Evolutionary conservation across 2,329 filamentous ascomycete genomes (phyloP).

Genomic region (Ceratocystis destructans): DNA sequence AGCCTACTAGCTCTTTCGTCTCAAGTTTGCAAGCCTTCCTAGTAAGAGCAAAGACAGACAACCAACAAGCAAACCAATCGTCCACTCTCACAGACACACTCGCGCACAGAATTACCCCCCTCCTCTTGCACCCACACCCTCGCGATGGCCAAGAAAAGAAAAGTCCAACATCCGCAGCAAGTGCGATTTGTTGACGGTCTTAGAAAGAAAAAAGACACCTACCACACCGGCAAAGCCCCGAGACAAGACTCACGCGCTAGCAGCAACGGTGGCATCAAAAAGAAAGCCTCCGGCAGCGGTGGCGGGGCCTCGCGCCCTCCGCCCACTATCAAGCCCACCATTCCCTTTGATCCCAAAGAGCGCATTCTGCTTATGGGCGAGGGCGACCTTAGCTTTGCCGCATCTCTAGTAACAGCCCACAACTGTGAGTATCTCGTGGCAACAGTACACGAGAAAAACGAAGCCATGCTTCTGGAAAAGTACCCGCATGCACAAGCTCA

Average conservation of each 20-base stretch:
- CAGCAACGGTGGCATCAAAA: slow-evolving; percentile 17
- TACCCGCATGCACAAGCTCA: slow-evolving; percentile 57
- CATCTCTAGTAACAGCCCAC: slow-evolving; percentile 51
- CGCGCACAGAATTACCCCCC: neutral
- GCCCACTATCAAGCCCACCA: slow-evolving; percentile 27
- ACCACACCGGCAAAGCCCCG: slow-evolving; percentile 8
- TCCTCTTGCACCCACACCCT: neutral
- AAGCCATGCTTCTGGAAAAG: slow-evolving; percentile 49
- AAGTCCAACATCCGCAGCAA: slow-evolving; percentile 25
- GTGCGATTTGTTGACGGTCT: slow-evolving; percentile 14
- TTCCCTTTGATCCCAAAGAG: slow-evolving; percentile 55
- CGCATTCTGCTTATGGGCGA: slow-evolving; percentile 66
- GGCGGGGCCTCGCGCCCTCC: slow-evolving; percentile 13
- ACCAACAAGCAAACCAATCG: neutral
- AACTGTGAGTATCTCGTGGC: slow-evolving; percentile 52
- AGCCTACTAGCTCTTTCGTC: neutral
- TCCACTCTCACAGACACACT: neutral
- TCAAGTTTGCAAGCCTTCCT: neutral
- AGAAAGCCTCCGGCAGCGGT: slow-evolving; percentile 20
- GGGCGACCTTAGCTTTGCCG: slow-evolving; percentile 67
- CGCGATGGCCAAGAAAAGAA: slow-evolving; percentile 32
- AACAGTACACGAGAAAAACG: slow-evolving; percentile 50
- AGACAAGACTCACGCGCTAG: neutral
- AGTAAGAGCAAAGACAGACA: no score
- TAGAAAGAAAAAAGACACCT: slow-evolving; percentile 13